These are phyloP conservation scores for Phytophthora fragariae DNA, from an alignment of 352 stramenopile species.

Conservation along the genomic window DNA sequence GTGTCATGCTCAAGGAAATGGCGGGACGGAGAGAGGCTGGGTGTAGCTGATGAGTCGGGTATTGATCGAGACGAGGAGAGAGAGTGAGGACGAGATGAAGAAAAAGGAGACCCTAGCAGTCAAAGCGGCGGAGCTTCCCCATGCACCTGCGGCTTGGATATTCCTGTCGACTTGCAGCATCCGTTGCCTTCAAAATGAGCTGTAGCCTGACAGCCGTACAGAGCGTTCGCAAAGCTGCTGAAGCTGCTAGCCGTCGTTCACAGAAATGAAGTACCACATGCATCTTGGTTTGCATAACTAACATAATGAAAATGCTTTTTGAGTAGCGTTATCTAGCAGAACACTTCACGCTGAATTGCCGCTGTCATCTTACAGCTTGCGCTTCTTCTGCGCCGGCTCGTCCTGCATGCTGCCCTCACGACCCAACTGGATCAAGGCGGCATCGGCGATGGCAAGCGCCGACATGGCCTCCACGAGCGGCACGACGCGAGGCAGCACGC, in stretches of 20 bases:
- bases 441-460: slow-evolving; percentile 95
- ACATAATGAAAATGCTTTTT: slow-evolving; percentile 39
- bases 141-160: slow-evolving; percentile 7
- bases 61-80: slow-evolving; percentile 18
- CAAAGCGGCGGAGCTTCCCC: neutral
- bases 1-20: neutral
- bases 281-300: slow-evolving; percentile 21
- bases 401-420: slow-evolving; percentile 76
- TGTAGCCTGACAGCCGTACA: neutral
- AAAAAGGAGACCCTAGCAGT: neutral
- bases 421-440: slow-evolving; percentile 96
- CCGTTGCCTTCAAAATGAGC: neutral
- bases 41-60: slow-evolving; percentile 16
- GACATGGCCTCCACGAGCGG: slow-evolving; percentile 99
- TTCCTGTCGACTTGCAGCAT: slow-evolving; percentile 1
- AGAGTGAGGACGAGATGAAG: neutral
- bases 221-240: too few species aligned
- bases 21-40: slow-evolving; percentile 10
- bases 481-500: slow-evolving; percentile 96
- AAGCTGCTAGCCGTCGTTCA: too few species aligned
- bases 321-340: slow-evolving; percentile 36
- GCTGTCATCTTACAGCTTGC: slow-evolving; percentile 45
- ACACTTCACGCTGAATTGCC: slow-evolving; percentile 6
- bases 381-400: slow-evolving; percentile 70
- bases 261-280: neutral